Conservation (phyloP, 1,139 yeast genomes). For the Sugiyamaella castrensis region DNA sequence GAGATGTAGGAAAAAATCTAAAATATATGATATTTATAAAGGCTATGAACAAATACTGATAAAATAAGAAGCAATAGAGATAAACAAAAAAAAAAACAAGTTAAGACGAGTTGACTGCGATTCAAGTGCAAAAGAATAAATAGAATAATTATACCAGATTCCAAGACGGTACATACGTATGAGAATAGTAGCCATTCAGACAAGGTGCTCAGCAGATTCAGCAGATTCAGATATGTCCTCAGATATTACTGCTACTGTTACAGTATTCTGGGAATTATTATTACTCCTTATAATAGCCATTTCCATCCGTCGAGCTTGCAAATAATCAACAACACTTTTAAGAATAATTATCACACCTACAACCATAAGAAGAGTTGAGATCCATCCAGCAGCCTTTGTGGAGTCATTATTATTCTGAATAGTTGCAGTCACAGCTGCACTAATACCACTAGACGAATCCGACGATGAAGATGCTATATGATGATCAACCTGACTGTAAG, state of each 20-base stretch:
- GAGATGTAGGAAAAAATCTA: neutral
- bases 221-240: neutral
- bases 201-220: neutral
- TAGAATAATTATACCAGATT: too few species aligned
- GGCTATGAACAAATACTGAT: too few species aligned
- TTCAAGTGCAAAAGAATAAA: too few species aligned
- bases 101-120: too few species aligned
- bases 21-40: neutral
- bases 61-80: neutral
- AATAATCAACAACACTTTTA: constrained; percentile 69
- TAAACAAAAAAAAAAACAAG: too few species aligned
- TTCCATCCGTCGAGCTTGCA: constrained; percentile 76
- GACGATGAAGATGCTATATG: constrained; percentile 13
- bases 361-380: constrained; percentile 58
- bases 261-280: neutral
- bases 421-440: too few species aligned
- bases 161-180: too few species aligned
- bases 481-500: constrained; percentile 22
- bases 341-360: constrained; percentile 65
- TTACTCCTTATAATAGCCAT: constrained; percentile 43
- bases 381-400: constrained; percentile 22
- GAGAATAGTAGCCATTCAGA: neutral
- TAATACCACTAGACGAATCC: constrained; percentile 11
- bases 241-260: neutral
- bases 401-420: constrained; percentile 3